phyloP scores from a whole-genome alignment of 306 rosid species.

The Ormosia emarginata region DNA sequence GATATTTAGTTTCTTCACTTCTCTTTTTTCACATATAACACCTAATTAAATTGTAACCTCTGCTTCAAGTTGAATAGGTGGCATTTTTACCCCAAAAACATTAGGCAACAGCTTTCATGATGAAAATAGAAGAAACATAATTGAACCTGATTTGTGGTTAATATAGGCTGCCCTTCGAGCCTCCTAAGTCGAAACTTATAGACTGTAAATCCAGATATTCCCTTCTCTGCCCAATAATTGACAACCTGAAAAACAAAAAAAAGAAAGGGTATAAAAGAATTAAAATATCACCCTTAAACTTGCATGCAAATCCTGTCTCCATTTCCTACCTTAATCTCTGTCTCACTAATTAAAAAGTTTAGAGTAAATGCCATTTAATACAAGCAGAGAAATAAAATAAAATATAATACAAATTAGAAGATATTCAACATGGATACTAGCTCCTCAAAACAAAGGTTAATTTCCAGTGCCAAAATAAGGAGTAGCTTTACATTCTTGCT shows the following conservation, averaged over 20 bases:
- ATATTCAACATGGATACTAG: neutral
- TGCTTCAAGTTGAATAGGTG: neutral
- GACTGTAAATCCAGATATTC: conserved; percentile 88
- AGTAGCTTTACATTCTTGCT: too few species aligned
- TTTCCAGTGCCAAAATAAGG: neutral
- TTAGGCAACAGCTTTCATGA: neutral
- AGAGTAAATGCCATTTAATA: neutral
- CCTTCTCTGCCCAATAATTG: conserved; percentile 87
- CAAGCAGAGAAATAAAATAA: neutral
- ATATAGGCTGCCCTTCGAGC: conserved; percentile 69
- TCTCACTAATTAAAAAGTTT: neutral
- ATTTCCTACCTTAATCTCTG: neutral
- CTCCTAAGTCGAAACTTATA: conserved; percentile 84
- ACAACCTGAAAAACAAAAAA: conserved; percentile 57
- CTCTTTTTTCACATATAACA: neutral
- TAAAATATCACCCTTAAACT: neutral
- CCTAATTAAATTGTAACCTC: neutral
- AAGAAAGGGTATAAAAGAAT: neutral
- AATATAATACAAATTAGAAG: neutral
- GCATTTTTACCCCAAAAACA: neutral
- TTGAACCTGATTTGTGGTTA: conserved; percentile 89
- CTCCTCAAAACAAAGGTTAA: neutral
- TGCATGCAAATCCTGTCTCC: neutral
- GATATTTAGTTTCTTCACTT: neutral
- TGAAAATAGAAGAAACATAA: conserved; percentile 3